Percentiles rank a stretch among this genome's conserved stretches.
phyloP scores from a whole-genome alignment of 108 stramenopile species.

The Cyclotella atomus region DNA sequence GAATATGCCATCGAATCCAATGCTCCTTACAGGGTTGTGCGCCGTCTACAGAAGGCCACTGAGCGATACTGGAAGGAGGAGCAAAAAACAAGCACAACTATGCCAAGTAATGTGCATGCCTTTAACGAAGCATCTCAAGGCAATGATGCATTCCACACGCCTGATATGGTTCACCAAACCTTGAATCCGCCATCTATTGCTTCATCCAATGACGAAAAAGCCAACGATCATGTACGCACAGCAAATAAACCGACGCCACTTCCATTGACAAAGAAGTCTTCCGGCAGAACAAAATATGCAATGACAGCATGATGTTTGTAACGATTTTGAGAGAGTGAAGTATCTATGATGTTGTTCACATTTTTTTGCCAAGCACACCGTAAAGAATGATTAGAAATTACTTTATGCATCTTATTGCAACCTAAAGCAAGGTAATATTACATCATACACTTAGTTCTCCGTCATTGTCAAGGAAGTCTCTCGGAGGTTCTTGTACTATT shows the following conservation, averaged over 20 bases:
- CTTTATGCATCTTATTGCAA: too few species aligned
- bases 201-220: not conserved
- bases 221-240: not conserved
- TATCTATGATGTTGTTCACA: too few species aligned
- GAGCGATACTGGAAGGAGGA: not conserved
- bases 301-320: not conserved
- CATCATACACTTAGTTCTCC: constrained; percentile 51
- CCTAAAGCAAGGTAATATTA: too few species aligned
- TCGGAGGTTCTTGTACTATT: not conserved
- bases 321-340: too few species aligned
- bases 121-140: too few species aligned
- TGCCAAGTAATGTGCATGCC: too few species aligned
- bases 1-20: constrained; percentile 9
- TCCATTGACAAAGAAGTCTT: not conserved
- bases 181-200: too few species aligned
- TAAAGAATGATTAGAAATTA: too few species aligned
- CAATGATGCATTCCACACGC: too few species aligned
- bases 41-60: constrained; percentile 1
- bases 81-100: not conserved
- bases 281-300: not conserved
- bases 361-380: too few species aligned
- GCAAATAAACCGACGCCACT: not conserved
- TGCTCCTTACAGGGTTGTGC: not conserved
- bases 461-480: constrained; percentile 44
- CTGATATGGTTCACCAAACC: too few species aligned